Base-by-base conservation (phyloP, 1,139 yeast genomes). In the Pichia sp. region DNA sequence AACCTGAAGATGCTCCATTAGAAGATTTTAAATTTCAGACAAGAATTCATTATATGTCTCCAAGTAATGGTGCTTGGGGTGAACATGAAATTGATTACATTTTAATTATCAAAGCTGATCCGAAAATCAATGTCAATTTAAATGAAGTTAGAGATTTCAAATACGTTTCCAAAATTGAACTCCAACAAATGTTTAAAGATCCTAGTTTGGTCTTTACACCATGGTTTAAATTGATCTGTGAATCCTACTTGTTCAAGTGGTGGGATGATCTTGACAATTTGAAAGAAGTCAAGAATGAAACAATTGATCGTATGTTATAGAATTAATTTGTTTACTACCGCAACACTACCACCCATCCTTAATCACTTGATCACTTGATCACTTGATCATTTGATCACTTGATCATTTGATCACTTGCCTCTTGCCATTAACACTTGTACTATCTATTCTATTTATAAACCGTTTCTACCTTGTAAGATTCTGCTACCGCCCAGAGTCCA, bases 61-160 rank as follows among this genome's bases (percentile, higher is more conserved):
- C 96, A 28, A 74, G 83, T 52, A 71, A 72, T 51, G 88, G 85
- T 22, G 74, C 77, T 45, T 91, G 98, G 98, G 98, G 97, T 38
- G 98, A 91, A 61, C 98, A 91, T 59, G 98, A 91, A 64, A 84
- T 91, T 51, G 99, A 91, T 63, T 91, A 91, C 63, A 93, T 91
- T 52, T 71, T 93, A 56, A 79, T 91, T 48, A 79, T 84, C 55
- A 75, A 72, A 57, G 67, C 88, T 24, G 69, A 73, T 48, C 79
- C 88, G 35, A 63, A 63, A 34, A 63, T 76, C 31, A 59, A 64
- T 30, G 62, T 71, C 37, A 82, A 79, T 55, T 71, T 72, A 36
- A 89, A 88, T 59, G 99, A 91, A 61, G 96, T 91, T 40, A 79
- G 79, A 59, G 96, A 84, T 59, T 67, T 68, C 55, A 74, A 71